Evolutionary conservation across 2,329 filamentous ascomycete species (phyloP).

Genomic region (Calonectria multiphialidica): DNA sequence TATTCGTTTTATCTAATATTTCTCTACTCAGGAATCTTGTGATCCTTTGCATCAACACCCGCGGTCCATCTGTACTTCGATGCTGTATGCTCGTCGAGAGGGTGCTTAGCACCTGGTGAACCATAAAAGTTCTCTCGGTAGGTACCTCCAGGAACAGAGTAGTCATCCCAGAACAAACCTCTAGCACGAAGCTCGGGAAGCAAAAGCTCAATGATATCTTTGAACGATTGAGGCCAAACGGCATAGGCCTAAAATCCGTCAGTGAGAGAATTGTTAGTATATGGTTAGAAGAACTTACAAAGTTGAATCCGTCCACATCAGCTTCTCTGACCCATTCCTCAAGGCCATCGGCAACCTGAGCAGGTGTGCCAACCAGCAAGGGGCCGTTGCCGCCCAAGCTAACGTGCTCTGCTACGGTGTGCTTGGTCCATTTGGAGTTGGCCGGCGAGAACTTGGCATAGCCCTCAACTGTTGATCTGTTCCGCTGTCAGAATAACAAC

Average conservation of each 20-base stretch:
- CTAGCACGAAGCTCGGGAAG: constrained; percentile 72
- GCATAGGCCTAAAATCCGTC: constrained; percentile 64
- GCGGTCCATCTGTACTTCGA: constrained; percentile 58
- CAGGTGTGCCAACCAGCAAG: constrained; percentile 72
- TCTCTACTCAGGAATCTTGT: constrained; percentile 31
- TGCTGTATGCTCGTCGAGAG: constrained; percentile 64
- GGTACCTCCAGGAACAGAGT: constrained; percentile 67
- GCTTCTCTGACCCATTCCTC: constrained; percentile 77
- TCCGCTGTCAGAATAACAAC: neutral
- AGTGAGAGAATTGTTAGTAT: neutral
- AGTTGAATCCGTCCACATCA: constrained; percentile 81
- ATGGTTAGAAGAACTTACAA: constrained; percentile 59
- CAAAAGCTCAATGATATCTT: constrained; percentile 74
- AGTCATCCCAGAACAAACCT: constrained; percentile 68
- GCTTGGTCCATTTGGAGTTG: constrained; percentile 78
- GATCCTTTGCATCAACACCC: constrained; percentile 37
- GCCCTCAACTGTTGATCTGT: constrained; percentile 65
- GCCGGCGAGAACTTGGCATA: constrained; percentile 69
- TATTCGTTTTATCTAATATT: neutral
- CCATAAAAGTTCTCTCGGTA: constrained; percentile 72
- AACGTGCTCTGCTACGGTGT: constrained; percentile 76
- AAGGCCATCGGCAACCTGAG: constrained; percentile 75
- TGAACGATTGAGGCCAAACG: constrained; percentile 75
- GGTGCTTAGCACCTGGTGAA: constrained; percentile 61
- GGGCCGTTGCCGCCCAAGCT: constrained; percentile 76